Evolutionary conservation across 495 filamentous ascomycete species (phyloP), one percentile per base, ranked within the genome.

Genomic region (Cercophora scortea): DNA sequence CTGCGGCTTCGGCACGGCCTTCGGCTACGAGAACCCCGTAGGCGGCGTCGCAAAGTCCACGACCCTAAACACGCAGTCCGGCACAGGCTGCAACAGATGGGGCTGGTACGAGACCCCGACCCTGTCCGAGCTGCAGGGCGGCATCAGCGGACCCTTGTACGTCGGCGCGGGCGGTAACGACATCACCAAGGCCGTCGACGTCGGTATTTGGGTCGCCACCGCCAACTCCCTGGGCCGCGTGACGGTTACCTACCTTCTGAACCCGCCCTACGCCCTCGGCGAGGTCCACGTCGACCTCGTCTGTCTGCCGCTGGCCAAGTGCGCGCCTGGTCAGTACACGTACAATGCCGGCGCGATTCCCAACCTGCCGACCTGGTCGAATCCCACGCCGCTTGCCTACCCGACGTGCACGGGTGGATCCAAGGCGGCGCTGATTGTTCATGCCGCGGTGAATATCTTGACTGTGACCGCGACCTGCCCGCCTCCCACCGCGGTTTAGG

Each of bases 91-190:
- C 58, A 61, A 61, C 42, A 45, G 59, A 0, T 61, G 55, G 61
- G 61, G 61, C 0, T 64, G 61, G 61, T 64, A 60, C 52, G 11
- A 42, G 17, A 58, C 50, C 3, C 56, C 59, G 5, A 60, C 59
- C 16, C 15, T 56, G 13, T 50, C 56, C 16, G 42, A 55, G 36
- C 51, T 64, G n/a, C 53, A 55, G 16, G 35, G 16, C 13, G 53
- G 59, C 53, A 59, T 61, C 51, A 48, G 32, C 47, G 63, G 63
- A 4, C 16, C 43, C 10, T 50, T 66, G 6, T 57, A 58, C 50
- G 54, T 64, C 19, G 63, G 63, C 47, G 63, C 63, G 6, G 63
- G 63, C 32, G 32, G 42, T 35, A 64, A 66, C 59, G 58, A 64
- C 56, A 53, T 66, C 51, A 53, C 39, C 56, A 60, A 61, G 32